Percentiles rank a stretch among this genome's conserved stretches.
These are phyloP conservation scores for Golubevia sp. DNA, from an alignment of 1,284 basidiomycete species.

Conservation along the genomic window DNA sequence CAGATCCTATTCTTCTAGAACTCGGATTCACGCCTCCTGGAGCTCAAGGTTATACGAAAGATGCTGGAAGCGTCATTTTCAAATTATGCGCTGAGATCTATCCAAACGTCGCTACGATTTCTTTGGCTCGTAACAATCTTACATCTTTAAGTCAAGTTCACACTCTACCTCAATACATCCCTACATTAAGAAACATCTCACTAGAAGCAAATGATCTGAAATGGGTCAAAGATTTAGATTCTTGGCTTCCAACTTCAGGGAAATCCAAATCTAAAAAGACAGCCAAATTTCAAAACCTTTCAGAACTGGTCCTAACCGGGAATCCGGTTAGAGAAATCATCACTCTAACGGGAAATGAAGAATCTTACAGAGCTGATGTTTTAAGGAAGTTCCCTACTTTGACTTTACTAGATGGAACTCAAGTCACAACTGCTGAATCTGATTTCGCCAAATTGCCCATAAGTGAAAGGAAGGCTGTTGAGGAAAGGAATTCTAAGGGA, in stretches of 20 bases:
- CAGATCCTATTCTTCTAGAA: slow-evolving; percentile 36
- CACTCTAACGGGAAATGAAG: slow-evolving; percentile 72
- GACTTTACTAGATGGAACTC: slow-evolving; percentile 68
- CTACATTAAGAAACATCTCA: slow-evolving; percentile 81
- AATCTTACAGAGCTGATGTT: slow-evolving; percentile 45
- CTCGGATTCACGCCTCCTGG: slow-evolving; percentile 42
- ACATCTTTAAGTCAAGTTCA: slow-evolving; percentile 29
- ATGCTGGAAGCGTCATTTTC: slow-evolving; percentile 41
- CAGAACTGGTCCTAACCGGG: slow-evolving; percentile 76
- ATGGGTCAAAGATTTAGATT: slow-evolving; percentile 51
- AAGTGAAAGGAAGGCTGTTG: slow-evolving; percentile 70
- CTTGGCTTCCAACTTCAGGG: neutral
- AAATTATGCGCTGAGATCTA: slow-evolving; percentile 42
- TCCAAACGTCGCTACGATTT: slow-evolving; percentile 35
- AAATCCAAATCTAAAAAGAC: slow-evolving; percentile 64
- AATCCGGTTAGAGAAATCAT: slow-evolving; percentile 78
- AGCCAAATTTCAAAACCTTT: slow-evolving; percentile 40
- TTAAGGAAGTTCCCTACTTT: slow-evolving; percentile 35
- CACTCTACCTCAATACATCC: slow-evolving; percentile 63
- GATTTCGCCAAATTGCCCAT: slow-evolving; percentile 75
- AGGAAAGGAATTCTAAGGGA: slow-evolving; percentile 53
- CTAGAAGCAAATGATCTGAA: slow-evolving; percentile 66
- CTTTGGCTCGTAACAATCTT: slow-evolving; percentile 38
- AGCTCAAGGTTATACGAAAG: slow-evolving; percentile 26
- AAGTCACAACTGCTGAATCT: slow-evolving; percentile 72